phyloP scores from a whole-genome alignment of 2,329 filamentous ascomycete genomes.

The Xylaria sp. region DNA sequence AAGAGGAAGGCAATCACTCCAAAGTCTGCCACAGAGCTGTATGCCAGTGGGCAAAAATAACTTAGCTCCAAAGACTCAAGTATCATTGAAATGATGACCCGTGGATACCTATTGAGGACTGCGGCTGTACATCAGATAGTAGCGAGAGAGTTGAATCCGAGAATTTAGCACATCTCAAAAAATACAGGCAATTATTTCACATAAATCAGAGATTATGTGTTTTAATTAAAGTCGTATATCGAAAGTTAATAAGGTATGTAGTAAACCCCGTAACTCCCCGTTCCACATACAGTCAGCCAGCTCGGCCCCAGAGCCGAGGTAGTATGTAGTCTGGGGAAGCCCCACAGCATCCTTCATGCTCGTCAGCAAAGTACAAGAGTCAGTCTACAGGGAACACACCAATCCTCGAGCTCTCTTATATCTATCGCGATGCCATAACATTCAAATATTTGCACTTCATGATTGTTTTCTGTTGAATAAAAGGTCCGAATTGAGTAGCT shows the following conservation, averaged over 20 bases:
- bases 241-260: no score
- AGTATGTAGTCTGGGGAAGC: constrained; percentile 19
- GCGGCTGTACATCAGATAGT: constrained; percentile 10
- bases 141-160: background rate
- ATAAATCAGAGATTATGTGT: background rate
- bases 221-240: background rate
- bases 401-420: background rate
- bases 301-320: constrained; percentile 33
- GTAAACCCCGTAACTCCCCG: no score
- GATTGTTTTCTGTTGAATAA: background rate
- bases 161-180: background rate
- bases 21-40: no score
- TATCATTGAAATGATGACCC: background rate
- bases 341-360: constrained; percentile 21
- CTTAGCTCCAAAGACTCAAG: no score
- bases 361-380: background rate
- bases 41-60: no score
- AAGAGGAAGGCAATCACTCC: background rate
- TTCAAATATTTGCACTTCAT: background rate
- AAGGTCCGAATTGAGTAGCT: background rate
- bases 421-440: background rate
- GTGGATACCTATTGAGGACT: background rate
- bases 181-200: background rate
- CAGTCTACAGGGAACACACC: no score
- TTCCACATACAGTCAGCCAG: constrained; percentile 4